These are phyloP conservation scores for Chloranthus sessilifolius DNA, from an alignment of 164 flowering plant species.

Conservation along the genomic window DNA sequence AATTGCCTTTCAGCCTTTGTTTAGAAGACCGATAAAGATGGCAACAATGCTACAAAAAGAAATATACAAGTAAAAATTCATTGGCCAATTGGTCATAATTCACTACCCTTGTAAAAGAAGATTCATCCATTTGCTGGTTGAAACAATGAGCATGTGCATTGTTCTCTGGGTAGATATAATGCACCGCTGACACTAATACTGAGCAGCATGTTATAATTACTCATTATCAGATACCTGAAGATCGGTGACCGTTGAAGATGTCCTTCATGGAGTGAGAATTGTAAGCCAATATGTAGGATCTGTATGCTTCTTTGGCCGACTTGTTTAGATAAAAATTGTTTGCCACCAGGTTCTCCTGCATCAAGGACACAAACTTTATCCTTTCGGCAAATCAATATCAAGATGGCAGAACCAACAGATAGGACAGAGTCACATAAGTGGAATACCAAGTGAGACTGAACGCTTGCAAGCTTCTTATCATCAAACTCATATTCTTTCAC, in stretches of 20 bases:
- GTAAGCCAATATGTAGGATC: conserved; percentile 77
- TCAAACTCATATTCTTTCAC: conserved; percentile 75
- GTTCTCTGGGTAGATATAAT: no score
- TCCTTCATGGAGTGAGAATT: conserved; percentile 94
- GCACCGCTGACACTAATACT: no score
- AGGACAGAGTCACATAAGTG: neutral
- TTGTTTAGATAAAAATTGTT: conserved; percentile 64
- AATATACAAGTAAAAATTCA: no score
- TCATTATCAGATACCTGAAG: no score
- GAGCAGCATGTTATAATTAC: no score
- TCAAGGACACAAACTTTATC: neutral
- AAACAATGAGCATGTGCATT: no score
- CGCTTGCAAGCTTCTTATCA: conserved; percentile 67
- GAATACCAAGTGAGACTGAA: conserved; percentile 76
- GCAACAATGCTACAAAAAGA: no score
- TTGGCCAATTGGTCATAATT: no score
- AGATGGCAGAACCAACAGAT: neutral
- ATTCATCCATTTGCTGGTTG: no score
- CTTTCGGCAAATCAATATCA: neutral
- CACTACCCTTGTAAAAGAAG: no score
- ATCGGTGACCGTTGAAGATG: conserved; percentile 82
- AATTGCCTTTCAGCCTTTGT: no score
- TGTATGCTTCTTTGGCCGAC: conserved; percentile 92
- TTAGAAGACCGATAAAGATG: no score
- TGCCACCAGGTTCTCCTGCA: conserved; percentile 75